Percentiles rank a stretch among this genome's conserved stretches.
These are phyloP conservation scores for Chernovozyma sophiae-reginae DNA, from an alignment of 1,139 yeast genomes.

Conservation along the genomic window DNA sequence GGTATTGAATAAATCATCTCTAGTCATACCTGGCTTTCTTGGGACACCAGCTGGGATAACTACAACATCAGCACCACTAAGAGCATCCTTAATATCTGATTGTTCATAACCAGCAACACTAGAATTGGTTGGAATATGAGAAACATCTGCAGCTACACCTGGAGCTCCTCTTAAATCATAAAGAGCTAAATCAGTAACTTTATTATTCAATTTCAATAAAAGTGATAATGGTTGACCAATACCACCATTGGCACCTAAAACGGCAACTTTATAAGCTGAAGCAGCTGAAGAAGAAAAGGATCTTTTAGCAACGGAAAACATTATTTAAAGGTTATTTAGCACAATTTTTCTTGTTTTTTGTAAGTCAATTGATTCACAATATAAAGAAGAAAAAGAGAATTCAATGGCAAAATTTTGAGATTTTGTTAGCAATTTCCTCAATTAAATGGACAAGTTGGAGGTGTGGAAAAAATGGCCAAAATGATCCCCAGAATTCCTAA, in stretches of 20 bases:
- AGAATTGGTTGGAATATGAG: conserved; percentile 84
- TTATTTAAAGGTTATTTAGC: conserved; percentile 13
- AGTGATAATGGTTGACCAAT: conserved; percentile 94
- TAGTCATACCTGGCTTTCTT: conserved; percentile 97
- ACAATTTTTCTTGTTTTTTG: too few relatives aligned
- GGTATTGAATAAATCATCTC: conserved; percentile 91
- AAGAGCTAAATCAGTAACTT: conserved; percentile 62
- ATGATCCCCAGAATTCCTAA: background rate
- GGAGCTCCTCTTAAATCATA: conserved; percentile 89
- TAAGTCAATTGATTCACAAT: conserved; percentile 1
- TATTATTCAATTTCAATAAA: conserved; percentile 64
- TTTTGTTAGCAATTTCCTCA: background rate
- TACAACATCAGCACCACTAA: conserved; percentile 70
- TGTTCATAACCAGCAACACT: conserved; percentile 69
- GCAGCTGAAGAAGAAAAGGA: conserved; percentile 61
- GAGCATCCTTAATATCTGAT: conserved; percentile 55
- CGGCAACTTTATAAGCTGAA: conserved; percentile 68
- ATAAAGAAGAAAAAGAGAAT: background rate
- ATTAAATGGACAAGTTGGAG: background rate
- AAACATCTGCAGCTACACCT: conserved; percentile 90
- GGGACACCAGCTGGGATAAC: conserved; percentile 97
- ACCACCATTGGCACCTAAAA: conserved; percentile 81
- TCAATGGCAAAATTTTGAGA: background rate
- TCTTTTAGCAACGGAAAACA: conserved; percentile 56
- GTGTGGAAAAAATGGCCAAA: conserved; percentile 1